Percentiles rank a stretch among this genome's conserved stretches.
Conservation (phyloP, 2,329 filamentous ascomycete genomes). For the Pseudogymnoascus sp. region DNA sequence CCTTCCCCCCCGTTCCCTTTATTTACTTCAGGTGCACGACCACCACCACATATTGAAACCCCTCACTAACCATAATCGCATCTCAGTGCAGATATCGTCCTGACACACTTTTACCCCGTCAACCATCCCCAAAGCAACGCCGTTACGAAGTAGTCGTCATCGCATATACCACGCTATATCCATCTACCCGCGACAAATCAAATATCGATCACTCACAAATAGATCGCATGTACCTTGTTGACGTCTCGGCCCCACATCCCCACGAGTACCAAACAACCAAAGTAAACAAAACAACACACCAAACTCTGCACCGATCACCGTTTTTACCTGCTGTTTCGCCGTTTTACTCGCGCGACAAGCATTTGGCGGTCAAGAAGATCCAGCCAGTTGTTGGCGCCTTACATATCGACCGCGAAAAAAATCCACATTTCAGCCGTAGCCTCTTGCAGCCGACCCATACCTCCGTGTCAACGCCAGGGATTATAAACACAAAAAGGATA, state of each 20-base stretch:
- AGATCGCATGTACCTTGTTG: conserved; percentile 9
- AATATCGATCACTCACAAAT: conserved; percentile 3
- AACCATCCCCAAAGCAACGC: conserved; percentile 8
- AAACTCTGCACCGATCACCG: not conserved
- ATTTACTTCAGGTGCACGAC: conserved; percentile 9
- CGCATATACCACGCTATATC: not conserved
- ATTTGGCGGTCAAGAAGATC: conserved; percentile 1
- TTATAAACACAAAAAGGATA: conserved; percentile 17
- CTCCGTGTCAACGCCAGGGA: conserved; percentile 6
- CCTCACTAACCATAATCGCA: conserved; percentile 10
- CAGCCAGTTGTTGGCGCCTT: conserved; percentile 5
- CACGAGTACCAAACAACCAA: conserved; percentile 5
- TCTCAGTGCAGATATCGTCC: conserved; percentile 1
- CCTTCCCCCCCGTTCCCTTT: not conserved
- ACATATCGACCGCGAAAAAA: conserved; percentile 3
- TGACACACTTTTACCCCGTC: not conserved
- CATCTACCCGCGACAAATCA: conserved; percentile 7
- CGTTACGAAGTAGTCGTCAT: conserved; percentile 3
- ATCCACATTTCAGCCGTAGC: conserved; percentile 8
- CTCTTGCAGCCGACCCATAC: conserved; percentile 1
- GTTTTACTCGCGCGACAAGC: not conserved
- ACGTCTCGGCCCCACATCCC: conserved; percentile 7
- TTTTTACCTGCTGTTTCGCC: not conserved
- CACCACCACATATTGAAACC: not conserved
- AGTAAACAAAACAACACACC: conserved; percentile 9